Percentiles rank a stretch among this genome's conserved stretches.
phyloP scores from a whole-genome alignment of 2,329 filamentous ascomycete species.

The Clonostachys rosea region DNA sequence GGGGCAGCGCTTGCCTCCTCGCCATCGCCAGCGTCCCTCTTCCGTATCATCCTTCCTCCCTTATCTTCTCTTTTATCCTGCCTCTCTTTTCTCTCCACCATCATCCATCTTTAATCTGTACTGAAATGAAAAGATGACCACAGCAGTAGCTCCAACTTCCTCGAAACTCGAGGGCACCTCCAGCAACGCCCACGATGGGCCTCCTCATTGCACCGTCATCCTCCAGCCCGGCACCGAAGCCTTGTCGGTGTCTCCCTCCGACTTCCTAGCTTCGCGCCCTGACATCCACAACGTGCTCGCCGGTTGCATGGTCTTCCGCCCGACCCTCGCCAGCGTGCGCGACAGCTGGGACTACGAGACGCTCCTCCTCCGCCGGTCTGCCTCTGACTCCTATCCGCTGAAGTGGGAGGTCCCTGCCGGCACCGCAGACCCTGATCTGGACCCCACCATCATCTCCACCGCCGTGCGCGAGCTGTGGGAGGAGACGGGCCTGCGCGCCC shows the following conservation, averaged over 20 bases:
- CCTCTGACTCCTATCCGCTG: background rate
- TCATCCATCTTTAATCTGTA: too few species aligned
- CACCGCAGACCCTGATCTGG: background rate
- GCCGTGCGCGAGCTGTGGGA: constrained; percentile 1
- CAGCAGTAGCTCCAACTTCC: too few species aligned
- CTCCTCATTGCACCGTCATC: too few species aligned
- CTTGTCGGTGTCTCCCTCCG: background rate
- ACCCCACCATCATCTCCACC: background rate
- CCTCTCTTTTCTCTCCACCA: too few species aligned
- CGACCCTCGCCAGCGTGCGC: background rate
- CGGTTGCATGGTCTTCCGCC: background rate
- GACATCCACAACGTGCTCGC: background rate
- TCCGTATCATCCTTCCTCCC: too few species aligned
- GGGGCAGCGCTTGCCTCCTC: too few species aligned
- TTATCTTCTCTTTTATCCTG: too few species aligned
- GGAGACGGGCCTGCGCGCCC: background rate
- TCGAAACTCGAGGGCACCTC: too few species aligned
- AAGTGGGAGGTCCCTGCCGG: background rate
- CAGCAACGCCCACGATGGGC: too few species aligned
- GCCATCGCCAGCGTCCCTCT: too few species aligned
- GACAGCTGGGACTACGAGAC: background rate
- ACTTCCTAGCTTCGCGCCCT: background rate
- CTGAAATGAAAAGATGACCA: too few species aligned
- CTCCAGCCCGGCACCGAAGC: too few species aligned
- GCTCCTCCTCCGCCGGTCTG: background rate